Base-by-base conservation (phyloP, 805 yeast genomes). In the Zygosaccharomyces bisporus region DNA sequence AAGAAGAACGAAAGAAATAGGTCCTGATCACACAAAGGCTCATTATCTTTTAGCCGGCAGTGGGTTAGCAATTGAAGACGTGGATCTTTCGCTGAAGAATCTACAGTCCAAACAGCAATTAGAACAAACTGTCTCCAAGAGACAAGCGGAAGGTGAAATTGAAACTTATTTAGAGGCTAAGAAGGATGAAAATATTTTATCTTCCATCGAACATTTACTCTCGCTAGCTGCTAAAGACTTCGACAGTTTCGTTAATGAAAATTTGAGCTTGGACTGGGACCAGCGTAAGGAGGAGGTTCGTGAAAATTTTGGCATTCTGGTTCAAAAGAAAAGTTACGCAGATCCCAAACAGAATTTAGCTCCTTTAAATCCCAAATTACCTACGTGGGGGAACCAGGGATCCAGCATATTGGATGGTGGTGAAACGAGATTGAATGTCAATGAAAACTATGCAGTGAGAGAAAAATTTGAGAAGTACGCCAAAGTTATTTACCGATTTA, bases 21-120 rank as follows among this genome's bases (percentile, higher is more conserved):
- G 61, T 10, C 69, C 69, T 34, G 63, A 68, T 34, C 72, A 71
- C 56, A 82, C 88, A 2, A 82, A 80, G 56, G 93, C 86, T 1
- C 98, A 93, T 60, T 93, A 93, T 62, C 69, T 93, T 31, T 70
- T 91, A 34, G 96, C 96, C 4, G 86, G 90, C 1, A 83, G 91
- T 57, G 97, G 97, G 1, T 76, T 89, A 41, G 80, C 86, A 33
- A 82, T 91, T 40, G 95, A 87, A 55, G 93, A 87, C 45, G 80
- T 90, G 31, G 89, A 86, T 52, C 67, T 66, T 24, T 82, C 80
- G 39, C 64, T 83, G 45, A 65, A 68, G 32, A 51, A 55, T 47
- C 67, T 63, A 63, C 75, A 53, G 60, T 74, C 48, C 71, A 73
- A 39, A 53, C 75, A 30, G 60, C 74, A 46, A 66, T 34, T 55